Evolutionary conservation across 371 early-diverging fungal species (phyloP), one percentile per base, ranked within the genome.

Genomic region (Mucor mucedo): DNA sequence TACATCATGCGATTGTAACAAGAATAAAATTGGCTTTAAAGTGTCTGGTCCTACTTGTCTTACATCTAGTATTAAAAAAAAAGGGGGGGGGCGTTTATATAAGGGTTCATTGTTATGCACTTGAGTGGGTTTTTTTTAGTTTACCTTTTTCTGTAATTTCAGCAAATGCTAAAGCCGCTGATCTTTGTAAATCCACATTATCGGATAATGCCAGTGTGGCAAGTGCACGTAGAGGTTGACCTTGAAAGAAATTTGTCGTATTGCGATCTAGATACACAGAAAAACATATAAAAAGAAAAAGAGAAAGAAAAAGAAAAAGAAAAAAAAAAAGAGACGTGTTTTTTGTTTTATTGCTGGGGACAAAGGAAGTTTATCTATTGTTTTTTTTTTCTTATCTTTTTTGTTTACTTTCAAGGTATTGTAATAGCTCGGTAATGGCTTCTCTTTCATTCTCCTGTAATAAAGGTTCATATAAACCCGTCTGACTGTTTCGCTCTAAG

Each of bases 151-250:
- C 96, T 7, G 95, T 93, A 44, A 95, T 89, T 78, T 96, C 95
- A 45, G 93, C 95, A 81, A 95, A 96, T 1, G 94, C 94, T 53
- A 94, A 78, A 27, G 96, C 95, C 1, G 95, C 95, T 14, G 94
- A 94, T 48, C 94, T 80, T 72, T 94, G 93, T 50, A 94, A 72
- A 65, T 93, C 94, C 21, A 94, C 86, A 70, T 93, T 91, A 60
- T 91, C 91, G 16, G 94, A 93, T 78, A 87, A 93, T 7, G 93
- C 91, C 29, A 95, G 76, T 4, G 91, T 92, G 13, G 93, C 89
- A 30, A 95, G 83, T 4, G 95, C 92, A 40, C 87, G 81, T 29
- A 95, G 80, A 47, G 93, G 92, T 58, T 93, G 91, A 4, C 95
- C 95, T 60, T 93, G 89, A 70, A 93, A 95, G 64, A 95, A 94